Percentiles rank a stretch among this genome's conserved stretches.
Conservation (phyloP, 2,329 filamentous ascomycete genomes). For the Hymenoscyphus scutula region DNA sequence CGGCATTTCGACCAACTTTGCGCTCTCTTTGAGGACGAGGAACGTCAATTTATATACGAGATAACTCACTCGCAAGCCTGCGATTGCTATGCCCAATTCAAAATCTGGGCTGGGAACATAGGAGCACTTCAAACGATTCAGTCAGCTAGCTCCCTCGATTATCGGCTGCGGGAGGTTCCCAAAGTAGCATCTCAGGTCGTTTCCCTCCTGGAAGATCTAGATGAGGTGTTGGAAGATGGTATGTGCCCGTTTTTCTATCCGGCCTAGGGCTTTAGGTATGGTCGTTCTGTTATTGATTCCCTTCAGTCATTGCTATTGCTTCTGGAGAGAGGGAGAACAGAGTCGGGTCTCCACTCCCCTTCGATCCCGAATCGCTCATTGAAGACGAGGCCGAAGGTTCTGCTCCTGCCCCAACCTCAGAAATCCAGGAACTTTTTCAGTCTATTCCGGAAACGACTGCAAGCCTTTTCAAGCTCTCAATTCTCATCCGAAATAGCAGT, state of each 20-base stretch:
- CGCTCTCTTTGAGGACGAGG: background rate
- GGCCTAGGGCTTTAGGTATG: background rate
- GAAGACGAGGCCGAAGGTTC: background rate
- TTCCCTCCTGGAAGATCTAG: conserved; percentile 15
- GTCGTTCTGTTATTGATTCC: background rate
- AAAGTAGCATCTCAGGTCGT: conserved; percentile 14
- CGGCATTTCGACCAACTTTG: conserved; percentile 1
- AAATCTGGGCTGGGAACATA: conserved; percentile 24
- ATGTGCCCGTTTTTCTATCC: background rate
- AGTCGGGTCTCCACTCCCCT: background rate
- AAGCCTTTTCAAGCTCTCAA: conserved; percentile 19
- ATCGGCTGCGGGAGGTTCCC: conserved; percentile 19
- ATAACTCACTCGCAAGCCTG: conserved; percentile 5
- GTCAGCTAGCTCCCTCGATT: conserved; percentile 19
- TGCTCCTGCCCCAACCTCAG: background rate
- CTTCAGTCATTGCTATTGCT: background rate
- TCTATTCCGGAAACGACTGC: conserved; percentile 13
- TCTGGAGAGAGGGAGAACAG: conserved; percentile 1
- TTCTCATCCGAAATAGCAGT: conserved; percentile 19
- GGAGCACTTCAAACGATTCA: conserved; percentile 18
- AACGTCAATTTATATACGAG: background rate
- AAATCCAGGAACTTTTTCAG: conserved; percentile 8
- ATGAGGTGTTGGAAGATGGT: conserved; percentile 19
- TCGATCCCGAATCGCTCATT: background rate
- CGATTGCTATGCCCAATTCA: conserved; percentile 16